Percentiles rank a stretch among this genome's conserved stretches.
These are phyloP conservation scores for Peronospora farinosa DNA, from an alignment of 352 stramenopile species.

Conservation along the genomic window DNA sequence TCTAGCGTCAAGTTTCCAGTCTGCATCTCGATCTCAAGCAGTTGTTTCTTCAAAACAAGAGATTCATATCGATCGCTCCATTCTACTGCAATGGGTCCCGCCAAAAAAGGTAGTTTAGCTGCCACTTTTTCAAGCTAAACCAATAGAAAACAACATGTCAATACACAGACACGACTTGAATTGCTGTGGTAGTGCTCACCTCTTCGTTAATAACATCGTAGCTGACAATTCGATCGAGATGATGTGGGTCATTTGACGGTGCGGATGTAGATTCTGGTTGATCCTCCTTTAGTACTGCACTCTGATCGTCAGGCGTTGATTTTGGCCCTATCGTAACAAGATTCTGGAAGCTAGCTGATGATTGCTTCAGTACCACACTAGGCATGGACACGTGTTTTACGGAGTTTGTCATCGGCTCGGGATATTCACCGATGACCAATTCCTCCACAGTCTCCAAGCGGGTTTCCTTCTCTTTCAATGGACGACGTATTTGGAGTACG, in stretches of 20 bases:
- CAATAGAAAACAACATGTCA: conserved; percentile 6
- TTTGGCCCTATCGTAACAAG: not conserved
- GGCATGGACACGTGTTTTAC: conserved; percentile 10
- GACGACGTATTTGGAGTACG: conserved; percentile 44
- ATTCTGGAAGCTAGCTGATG: not conserved
- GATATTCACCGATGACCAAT: conserved; percentile 54
- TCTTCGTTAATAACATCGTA: conserved; percentile 85
- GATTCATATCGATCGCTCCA: conserved; percentile 57
- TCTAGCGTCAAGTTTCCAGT: conserved; percentile 68
- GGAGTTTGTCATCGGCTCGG: conserved; percentile 15
- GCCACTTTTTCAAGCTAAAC: conserved; percentile 59
- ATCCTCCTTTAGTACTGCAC: not conserved
- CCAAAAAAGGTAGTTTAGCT: conserved; percentile 38
- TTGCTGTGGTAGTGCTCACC: conserved; percentile 22
- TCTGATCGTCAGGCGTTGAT: not conserved
- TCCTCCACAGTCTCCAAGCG: conserved; percentile 37
- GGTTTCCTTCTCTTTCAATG: conserved; percentile 60
- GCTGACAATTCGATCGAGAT: conserved; percentile 70
- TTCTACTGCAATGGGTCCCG: conserved; percentile 30
- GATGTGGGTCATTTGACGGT: conserved; percentile 38
- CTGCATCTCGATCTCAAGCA: conserved; percentile 81
- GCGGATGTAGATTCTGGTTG: conserved; percentile 1
- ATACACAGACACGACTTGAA: not conserved
- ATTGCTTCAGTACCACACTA: conserved; percentile 12
- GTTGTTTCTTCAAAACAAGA: conserved; percentile 67